Percentiles rank a stretch among this genome's conserved stretches.
Conservation (phyloP, 2,329 filamentous ascomycete genomes). For the Diaporthe caulivora region DNA sequence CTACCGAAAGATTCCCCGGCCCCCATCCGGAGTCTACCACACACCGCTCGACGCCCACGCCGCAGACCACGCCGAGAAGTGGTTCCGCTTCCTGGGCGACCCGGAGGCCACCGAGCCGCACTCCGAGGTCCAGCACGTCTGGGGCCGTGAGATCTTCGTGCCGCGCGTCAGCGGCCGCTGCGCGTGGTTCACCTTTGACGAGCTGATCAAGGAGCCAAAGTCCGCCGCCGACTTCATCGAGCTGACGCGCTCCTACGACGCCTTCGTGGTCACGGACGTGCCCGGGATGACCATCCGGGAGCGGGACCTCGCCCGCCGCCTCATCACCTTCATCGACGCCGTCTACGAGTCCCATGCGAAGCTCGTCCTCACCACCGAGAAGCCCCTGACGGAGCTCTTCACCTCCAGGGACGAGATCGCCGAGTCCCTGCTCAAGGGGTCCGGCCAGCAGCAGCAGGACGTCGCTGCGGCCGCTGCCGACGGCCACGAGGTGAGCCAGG, state of each 20-base stretch:
- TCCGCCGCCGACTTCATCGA: conserved; percentile 97
- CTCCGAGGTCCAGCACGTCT: conserved; percentile 83
- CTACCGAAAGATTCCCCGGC: conserved; percentile 96
- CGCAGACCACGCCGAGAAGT: conserved; percentile 86
- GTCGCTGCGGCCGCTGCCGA: no score
- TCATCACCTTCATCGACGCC: conserved; percentile 98
- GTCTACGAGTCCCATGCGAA: conserved; percentile 96
- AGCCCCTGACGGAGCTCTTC: conserved; percentile 88
- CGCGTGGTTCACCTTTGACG: conserved; percentile 92
- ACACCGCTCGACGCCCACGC: conserved; percentile 85
- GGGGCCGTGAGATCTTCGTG: conserved; percentile 91
- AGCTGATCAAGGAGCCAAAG: conserved; percentile 89
- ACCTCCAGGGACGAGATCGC: conserved; percentile 78
- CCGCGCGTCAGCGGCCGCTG: conserved; percentile 89
- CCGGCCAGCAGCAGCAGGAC: conserved; percentile 54
- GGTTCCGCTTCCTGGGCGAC: conserved; percentile 95
- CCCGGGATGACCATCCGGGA: conserved; percentile 91
- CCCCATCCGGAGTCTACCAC: conserved; percentile 94
- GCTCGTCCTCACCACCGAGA: conserved; percentile 90
- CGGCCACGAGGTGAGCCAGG: conserved; percentile 68
- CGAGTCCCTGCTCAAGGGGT: conserved; percentile 66
- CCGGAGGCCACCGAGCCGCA: conserved; percentile 81
- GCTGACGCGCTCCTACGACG: conserved; percentile 88
- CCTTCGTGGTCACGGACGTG: conserved; percentile 91
- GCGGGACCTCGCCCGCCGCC: conserved; percentile 88